Conservation (phyloP, 2,329 filamentous ascomycete species). For the Cytospora mali region DNA sequence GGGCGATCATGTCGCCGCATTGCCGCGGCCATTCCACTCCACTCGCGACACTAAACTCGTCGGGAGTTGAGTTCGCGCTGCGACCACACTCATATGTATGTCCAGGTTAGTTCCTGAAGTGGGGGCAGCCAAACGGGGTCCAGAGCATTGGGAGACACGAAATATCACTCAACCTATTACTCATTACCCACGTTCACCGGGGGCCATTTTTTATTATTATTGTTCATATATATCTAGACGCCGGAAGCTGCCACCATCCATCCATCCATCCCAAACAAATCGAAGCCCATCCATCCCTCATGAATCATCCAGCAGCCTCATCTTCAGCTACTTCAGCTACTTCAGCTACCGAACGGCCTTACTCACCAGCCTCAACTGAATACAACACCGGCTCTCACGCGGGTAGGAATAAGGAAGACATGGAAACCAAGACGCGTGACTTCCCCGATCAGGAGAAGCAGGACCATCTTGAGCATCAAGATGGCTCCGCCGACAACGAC, state of each 20-base stretch:
- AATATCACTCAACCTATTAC: constrained; percentile 1
- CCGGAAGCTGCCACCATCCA: not conserved
- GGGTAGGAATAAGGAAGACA: not conserved
- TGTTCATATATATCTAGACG: not conserved
- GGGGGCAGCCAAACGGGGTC: not conserved
- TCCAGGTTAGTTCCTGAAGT: too few relatives aligned
- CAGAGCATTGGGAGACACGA: not conserved
- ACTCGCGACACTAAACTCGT: too few relatives aligned
- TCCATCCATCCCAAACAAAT: not conserved
- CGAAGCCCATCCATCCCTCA: not conserved
- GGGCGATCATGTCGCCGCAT: too few relatives aligned
- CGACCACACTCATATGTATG: too few relatives aligned
- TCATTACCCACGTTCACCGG: not conserved
- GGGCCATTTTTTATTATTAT: not conserved
- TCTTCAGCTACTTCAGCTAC: not conserved
- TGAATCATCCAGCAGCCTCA: too few relatives aligned
- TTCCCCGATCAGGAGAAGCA: constrained; percentile 20
- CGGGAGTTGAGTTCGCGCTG: too few relatives aligned
- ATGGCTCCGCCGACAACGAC: constrained; percentile 7
- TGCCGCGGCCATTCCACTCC: too few relatives aligned
- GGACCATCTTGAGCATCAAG: constrained; percentile 3
- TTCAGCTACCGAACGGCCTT: not conserved
- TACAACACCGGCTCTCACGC: too few relatives aligned
- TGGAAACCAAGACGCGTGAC: constrained; percentile 22
- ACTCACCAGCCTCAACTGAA: too few relatives aligned